Conservation (phyloP, 1,139 yeast species). For the Sugiyamaella neomexicana region DNA sequence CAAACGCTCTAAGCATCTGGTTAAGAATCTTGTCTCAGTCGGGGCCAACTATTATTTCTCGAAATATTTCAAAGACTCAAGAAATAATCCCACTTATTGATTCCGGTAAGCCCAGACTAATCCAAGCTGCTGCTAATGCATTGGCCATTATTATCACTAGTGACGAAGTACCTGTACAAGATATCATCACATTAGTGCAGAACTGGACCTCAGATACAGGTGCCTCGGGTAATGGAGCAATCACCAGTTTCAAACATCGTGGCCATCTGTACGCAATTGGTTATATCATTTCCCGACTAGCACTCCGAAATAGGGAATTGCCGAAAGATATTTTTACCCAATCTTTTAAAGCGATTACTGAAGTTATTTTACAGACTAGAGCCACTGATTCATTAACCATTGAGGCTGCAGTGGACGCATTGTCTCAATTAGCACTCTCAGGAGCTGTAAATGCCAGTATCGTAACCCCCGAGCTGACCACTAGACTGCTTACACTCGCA, state of each 20-base stretch:
- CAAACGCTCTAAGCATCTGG: conserved; percentile 28
- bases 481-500: conserved; percentile 43
- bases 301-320: conserved; percentile 20
- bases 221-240: conserved; percentile 6
- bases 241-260: conserved; percentile 21
- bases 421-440: conserved; percentile 59
- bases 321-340: conserved; percentile 24
- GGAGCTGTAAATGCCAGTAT: conserved; percentile 41
- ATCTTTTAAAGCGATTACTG: conserved; percentile 17
- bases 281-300: conserved; percentile 54
- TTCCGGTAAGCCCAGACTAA: conserved; percentile 34
- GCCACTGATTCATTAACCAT: conserved; percentile 17
- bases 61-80: conserved; percentile 16
- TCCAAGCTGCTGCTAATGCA: conserved; percentile 46
- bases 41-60: conserved; percentile 32
- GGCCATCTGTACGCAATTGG: conserved; percentile 47
- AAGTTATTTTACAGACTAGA: conserved; percentile 18
- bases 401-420: conserved; percentile 47
- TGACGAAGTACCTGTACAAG: conserved; percentile 31
- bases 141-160: conserved; percentile 61
- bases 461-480: conserved; percentile 35
- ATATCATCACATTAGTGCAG: conserved; percentile 16
- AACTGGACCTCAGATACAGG: conserved; percentile 10
- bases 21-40: conserved; percentile 31
- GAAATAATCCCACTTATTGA: conserved; percentile 29